Conservation (phyloP, 176 grass and related monocot species). For the Eleusine coracana region DNA sequence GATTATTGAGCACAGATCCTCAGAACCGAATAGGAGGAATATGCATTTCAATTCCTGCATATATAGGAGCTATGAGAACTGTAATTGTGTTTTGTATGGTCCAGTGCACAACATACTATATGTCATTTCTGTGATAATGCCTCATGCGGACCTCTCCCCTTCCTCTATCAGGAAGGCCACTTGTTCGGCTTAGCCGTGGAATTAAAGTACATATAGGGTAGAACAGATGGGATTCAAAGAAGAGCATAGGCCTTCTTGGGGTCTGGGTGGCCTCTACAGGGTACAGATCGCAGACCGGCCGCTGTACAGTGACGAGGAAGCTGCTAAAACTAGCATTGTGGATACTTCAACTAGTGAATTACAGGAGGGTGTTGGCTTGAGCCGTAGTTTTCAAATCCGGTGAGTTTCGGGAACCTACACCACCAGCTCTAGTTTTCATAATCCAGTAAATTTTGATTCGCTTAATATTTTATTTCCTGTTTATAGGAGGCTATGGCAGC, state of each 20-base stretch:
- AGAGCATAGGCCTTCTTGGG: constrained; percentile 43
- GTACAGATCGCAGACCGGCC: constrained; percentile 51
- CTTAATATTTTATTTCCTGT: constrained; percentile 37
- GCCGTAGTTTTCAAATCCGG: constrained; percentile 63
- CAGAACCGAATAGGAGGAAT: background rate
- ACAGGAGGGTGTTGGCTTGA: constrained; percentile 27
- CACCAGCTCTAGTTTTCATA: background rate
- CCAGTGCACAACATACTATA: too few species aligned
- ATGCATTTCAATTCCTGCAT: background rate
- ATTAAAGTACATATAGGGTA: background rate
- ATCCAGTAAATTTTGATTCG: background rate
- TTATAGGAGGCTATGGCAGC: constrained; percentile 73
- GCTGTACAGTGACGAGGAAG: constrained; percentile 43
- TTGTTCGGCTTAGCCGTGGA: constrained; percentile 20
- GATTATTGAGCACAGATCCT: background rate
- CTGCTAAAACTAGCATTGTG: constrained; percentile 28
- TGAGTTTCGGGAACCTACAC: constrained; percentile 22
- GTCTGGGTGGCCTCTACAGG: constrained; percentile 59
- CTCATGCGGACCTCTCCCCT: constrained; percentile 4
- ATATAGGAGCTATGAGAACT: background rate
- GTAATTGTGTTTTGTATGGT: background rate
- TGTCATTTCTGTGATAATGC: background rate
- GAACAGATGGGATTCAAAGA: constrained; percentile 57
- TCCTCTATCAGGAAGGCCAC: background rate
- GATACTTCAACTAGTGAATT: constrained; percentile 37